Evolutionary conservation across 345 rosid genomes (phyloP).

Genomic region (Gossypium sturtianum): DNA sequence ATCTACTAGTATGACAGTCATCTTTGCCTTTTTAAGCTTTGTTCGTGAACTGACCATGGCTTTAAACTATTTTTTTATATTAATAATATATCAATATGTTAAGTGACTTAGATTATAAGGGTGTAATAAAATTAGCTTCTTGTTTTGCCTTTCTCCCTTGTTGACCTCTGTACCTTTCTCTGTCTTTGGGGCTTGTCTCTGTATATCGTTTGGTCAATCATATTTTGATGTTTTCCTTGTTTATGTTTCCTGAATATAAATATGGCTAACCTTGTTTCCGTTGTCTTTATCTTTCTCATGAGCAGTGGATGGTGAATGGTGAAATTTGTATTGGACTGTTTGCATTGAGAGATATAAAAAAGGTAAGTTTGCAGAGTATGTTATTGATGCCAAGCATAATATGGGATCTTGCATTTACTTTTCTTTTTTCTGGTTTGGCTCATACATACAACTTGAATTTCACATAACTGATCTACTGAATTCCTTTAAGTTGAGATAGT

Average conservation of each 20-base stretch:
- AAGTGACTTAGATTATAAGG: not conserved
- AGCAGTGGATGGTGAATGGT: conserved; percentile 99
- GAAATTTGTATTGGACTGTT: conserved; percentile 95
- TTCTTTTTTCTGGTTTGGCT: not conserved
- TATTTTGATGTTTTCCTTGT: not conserved
- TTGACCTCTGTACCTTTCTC: not conserved
- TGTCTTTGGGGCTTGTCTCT: not conserved
- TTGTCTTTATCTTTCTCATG: conserved; percentile 15
- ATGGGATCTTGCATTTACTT: not conserved
- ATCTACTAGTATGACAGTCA: not conserved
- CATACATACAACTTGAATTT: not conserved
- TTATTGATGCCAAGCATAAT: not conserved
- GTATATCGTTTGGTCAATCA: not conserved
- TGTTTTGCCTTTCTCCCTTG: not conserved
- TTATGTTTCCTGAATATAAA: not conserved
- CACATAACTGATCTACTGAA: not conserved
- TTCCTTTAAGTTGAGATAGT: conserved; percentile 2
- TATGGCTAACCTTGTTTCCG: conserved; percentile 2
- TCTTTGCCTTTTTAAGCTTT: not conserved
- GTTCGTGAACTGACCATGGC: not conserved
- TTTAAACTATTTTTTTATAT: not conserved
- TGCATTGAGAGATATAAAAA: conserved; percentile 76
- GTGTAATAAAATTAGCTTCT: not conserved
- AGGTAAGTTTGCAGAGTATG: conserved; percentile 40
- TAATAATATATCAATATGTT: not conserved